Base-by-base conservation (phyloP, 2,329 filamentous ascomycete species). In the Xylariaceae sp. region DNA sequence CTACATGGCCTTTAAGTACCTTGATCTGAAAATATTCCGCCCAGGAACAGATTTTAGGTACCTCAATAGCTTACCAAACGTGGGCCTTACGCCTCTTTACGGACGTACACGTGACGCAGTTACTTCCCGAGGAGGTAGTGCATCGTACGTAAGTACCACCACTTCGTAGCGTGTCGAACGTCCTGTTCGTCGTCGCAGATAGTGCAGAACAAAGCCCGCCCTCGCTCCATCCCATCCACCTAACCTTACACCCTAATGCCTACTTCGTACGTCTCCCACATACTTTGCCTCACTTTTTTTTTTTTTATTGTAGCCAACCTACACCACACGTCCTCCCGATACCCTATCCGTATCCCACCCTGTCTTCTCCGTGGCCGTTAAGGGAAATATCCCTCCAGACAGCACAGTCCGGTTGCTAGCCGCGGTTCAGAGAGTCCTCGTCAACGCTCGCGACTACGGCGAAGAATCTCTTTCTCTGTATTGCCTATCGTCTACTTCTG, bases 351-450 rank as follows among this genome's bases (percentile, higher is more conserved):
- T 39, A 21, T 32, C 44, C 41, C 47, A 40, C 42, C 30, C 19
- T 22, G 30, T 16, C 21, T 21, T 45, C 50, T 60, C 57, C 55
- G 57, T 52, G 39, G 51, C 54, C 47, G 16, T 59, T 57, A 37
- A 41, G 57, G 57, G 51, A 60, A 54, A 48, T 51, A 46, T 48
- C 40, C 29, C 37, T 26, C 54, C 40, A 37, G 42, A 19, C 41
- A 45, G 34, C 47, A 53, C 49, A 47, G 54, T 50, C 55, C 57
- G 55, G 51, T 48, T 46, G 44, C 49, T 45, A 29, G 49, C 57
- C 53, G 49, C 15, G 43, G 43, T 40, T 45, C 44, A 40, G 49
- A 53, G 45, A 40, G 49, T 32, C 39, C 32, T 39, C 42, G 22
- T 1, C 47, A 34, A 42, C 45, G 32, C 42, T 36, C 48, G 26